Conservation (phyloP, 768 basidiomycete species). For the Psilocybe azurescens region DNA sequence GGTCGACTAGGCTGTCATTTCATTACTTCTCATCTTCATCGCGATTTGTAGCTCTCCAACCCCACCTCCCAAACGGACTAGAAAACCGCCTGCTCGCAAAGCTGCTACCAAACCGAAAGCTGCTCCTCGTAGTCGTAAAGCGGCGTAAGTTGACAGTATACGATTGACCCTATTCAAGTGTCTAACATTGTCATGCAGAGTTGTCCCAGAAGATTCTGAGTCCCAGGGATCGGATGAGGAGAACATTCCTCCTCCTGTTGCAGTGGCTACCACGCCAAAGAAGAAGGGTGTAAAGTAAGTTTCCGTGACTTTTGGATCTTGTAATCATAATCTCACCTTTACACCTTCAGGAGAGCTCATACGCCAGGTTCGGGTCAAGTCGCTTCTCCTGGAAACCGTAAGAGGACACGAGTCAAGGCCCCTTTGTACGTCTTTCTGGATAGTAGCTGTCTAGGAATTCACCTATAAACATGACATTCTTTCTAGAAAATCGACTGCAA, state of each 20-base stretch:
- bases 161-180: background rate
- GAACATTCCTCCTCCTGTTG: conserved; percentile 24
- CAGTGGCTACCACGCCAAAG: conserved; percentile 30
- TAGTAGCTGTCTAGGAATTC: background rate
- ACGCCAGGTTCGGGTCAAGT: conserved; percentile 28
- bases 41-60: conserved; percentile 27
- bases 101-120: conserved; percentile 10
- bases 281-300: conserved; percentile 37
- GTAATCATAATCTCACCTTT: background rate
- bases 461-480: background rate
- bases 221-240: conserved; percentile 23
- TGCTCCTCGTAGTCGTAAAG: conserved; percentile 10
- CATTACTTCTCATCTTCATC: background rate
- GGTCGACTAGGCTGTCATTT: background rate
- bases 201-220: conserved; percentile 14
- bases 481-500: conserved; percentile 17
- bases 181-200: conserved; percentile 3
- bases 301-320: background rate
- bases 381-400: conserved; percentile 32
- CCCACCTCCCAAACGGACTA: conserved; percentile 25
- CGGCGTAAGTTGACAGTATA: conserved; percentile 5
- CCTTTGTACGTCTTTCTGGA: conserved; percentile 28
- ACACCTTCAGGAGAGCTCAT: conserved; percentile 26
- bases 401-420: conserved; percentile 31
- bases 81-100: conserved; percentile 18